Conservation (phyloP, 371 early-diverging fungal species). For the Mortierella sp. region DNA sequence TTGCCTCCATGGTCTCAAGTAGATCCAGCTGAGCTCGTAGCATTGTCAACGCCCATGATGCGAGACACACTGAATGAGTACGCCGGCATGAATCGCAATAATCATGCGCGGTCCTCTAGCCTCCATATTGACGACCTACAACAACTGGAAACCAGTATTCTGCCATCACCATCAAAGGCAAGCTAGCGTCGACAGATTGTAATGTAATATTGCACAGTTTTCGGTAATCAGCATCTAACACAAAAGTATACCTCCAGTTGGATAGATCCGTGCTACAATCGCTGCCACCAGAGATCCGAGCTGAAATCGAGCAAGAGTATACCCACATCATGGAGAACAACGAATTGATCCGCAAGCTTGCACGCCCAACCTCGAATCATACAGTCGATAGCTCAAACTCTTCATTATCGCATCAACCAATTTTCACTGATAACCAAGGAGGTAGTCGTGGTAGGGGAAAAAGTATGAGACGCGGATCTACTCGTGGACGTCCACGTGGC, state of each 20-base stretch:
- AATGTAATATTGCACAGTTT: neutral
- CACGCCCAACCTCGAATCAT: neutral
- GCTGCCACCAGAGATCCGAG: conserved; percentile 54
- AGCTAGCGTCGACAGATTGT: neutral
- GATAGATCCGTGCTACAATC: conserved; percentile 51
- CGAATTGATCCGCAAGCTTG: conserved; percentile 34
- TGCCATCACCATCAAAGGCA: conserved; percentile 33
- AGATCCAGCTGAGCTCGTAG: conserved; percentile 60
- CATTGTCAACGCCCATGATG: conserved; percentile 59
- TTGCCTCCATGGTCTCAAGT: conserved; percentile 70
- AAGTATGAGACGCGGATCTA: conserved; percentile 6
- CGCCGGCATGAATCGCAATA: conserved; percentile 15
- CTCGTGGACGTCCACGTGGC: conserved; percentile 20
- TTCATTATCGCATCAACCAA: neutral
- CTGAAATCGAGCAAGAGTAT: conserved; percentile 56
- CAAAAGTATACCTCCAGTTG: conserved; percentile 14
- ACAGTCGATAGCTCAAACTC: neutral
- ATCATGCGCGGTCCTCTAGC: neutral
- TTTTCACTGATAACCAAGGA: neutral
- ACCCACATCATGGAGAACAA: conserved; percentile 39
- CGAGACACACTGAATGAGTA: conserved; percentile 60
- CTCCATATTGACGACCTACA: neutral
- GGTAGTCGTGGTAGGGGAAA: conserved; percentile 13
- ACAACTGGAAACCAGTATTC: neutral
- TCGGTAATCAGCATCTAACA: neutral